phyloP scores from a whole-genome alignment of 1,139 yeast genomes.

The Saccharomyces pastorianus region DNA sequence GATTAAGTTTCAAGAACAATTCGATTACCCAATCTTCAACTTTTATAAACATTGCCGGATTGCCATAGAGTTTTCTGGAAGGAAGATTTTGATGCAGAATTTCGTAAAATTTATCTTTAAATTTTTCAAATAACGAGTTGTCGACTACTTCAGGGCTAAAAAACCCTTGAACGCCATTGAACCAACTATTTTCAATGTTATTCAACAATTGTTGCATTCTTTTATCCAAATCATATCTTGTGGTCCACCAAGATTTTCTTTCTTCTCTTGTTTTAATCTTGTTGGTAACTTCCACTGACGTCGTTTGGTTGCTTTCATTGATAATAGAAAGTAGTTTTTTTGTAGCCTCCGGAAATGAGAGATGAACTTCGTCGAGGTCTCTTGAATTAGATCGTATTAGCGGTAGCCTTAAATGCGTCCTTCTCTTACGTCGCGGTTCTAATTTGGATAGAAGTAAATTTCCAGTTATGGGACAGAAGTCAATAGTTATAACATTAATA shows the following conservation, averaged over 20 bases:
- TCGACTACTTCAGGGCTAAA: constrained; percentile 37
- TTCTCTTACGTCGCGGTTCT: constrained; percentile 29
- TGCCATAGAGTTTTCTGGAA: constrained; percentile 30
- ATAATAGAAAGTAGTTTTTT: constrained; percentile 46
- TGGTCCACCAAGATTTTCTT: constrained; percentile 71
- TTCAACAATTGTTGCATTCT: constrained; percentile 47
- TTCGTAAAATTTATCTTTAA: constrained; percentile 36
- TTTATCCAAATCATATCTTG: constrained; percentile 54
- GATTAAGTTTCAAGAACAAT: constrained; percentile 44
- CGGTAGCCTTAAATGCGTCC: constrained; percentile 54
- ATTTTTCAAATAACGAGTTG: constrained; percentile 28
- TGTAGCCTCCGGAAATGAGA: constrained; percentile 43
- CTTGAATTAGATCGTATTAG: constrained; percentile 44
- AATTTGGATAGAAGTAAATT: constrained; percentile 49
- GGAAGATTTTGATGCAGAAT: constrained; percentile 35
- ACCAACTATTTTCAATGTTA: constrained; percentile 58
- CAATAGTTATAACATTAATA: constrained; percentile 55
- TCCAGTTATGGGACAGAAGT: constrained; percentile 50
- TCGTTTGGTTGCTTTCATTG: constrained; percentile 50
- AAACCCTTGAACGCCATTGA: constrained; percentile 71
- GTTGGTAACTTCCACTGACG: constrained; percentile 46
- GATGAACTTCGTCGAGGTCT: constrained; percentile 37
- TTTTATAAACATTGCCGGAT: constrained; percentile 29
- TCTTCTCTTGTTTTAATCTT: constrained; percentile 45
- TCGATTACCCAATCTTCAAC: constrained; percentile 46